Evolutionary conservation across 148 eudicot species (phyloP), one percentile per base, ranked within the genome.

Genomic region (Camellia lanceoleosa): DNA sequence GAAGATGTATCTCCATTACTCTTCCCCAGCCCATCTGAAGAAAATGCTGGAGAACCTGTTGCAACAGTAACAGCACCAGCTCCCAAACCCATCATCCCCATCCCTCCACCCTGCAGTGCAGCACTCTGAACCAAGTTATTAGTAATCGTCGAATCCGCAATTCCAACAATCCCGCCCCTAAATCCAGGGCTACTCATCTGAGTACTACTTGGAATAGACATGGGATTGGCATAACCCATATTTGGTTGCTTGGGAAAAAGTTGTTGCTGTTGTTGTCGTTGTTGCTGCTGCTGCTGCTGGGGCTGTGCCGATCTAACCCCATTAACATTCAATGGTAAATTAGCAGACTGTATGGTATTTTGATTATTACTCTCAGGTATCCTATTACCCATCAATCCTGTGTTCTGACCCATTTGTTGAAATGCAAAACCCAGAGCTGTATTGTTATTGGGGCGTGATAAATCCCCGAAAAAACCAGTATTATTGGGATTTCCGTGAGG

Each of bases 11-110:
- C 95, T 51, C 93, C 98, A 78, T 89, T 93, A 70, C 86, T 93
- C 89, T 87, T 93, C 68, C 85, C 91, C n/a, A 90, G 81, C 80
- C 97, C 97, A 84, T 95, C 96, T 8, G 97, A 92, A n/a, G 93
- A 87, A 65, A 81, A 84, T 30, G 87, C 90, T 8, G 99, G 99
- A 69, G 98, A 95, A 73, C 86, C 90, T 51, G 87, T 62, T 20
- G 90, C 87, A 74, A 84, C 91, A 54, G 90, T 87, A 38, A 87
- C 88, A 13, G 85, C 89, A 52, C 89, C 90, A 76, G 86, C 83
- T 75, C 89, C 90, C 71, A 92, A 58, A 63, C 88, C 89, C 74
- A 86, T 87, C 93, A 90, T 87, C 54, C 89, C 89, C 80, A 88
- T 81, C 42, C 90, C 94, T 71, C 88, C 92, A 58, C 86, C 89